These are phyloP conservation scores for Crotalaria pallida DNA, from an alignment of 306 rosid species.

Conservation along the genomic window DNA sequence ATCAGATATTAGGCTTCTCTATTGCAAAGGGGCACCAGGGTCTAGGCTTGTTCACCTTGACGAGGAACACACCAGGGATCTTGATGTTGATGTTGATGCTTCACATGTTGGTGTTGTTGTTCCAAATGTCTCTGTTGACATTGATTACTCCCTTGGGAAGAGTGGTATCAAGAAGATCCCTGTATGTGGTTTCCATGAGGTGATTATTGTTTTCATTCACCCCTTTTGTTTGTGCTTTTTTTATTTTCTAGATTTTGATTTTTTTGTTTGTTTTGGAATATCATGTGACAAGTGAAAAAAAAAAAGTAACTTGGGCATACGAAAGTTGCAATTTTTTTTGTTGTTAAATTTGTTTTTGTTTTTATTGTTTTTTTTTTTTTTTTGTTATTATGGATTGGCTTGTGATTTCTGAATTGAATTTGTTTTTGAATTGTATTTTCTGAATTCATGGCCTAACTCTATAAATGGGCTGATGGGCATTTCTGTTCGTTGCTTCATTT, in stretches of 20 bases:
- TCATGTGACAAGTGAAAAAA: not conserved
- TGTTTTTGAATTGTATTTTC: conserved; percentile 19
- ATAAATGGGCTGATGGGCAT: not conserved
- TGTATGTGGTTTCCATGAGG: conserved; percentile 74
- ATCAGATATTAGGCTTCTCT: conserved; percentile 88
- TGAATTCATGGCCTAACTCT: conserved; percentile 6
- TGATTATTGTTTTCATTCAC: conserved; percentile 27
- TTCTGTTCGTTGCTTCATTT: no score
- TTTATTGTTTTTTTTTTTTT: conserved; percentile 21
- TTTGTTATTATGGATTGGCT: not conserved
- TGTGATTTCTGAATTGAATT: conserved; percentile 2
- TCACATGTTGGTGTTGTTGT: conserved; percentile 44
- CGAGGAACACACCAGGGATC: conserved; percentile 53
- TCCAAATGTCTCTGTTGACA: conserved; percentile 62
- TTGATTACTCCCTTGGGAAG: conserved; percentile 43
- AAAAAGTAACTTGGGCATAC: not conserved
- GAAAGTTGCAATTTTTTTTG: not conserved
- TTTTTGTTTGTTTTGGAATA: not conserved
- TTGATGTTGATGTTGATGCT: conserved; percentile 35
- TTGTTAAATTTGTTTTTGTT: not conserved
- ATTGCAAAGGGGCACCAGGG: conserved; percentile 92
- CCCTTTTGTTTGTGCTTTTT: not conserved
- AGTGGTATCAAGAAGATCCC: conserved; percentile 35
- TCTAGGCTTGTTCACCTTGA: conserved; percentile 71
- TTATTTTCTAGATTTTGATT: conserved; percentile 9